Evolutionary conservation across 2,329 filamentous ascomycete species (phyloP).

Genomic region (Penicillium corylophilum): DNA sequence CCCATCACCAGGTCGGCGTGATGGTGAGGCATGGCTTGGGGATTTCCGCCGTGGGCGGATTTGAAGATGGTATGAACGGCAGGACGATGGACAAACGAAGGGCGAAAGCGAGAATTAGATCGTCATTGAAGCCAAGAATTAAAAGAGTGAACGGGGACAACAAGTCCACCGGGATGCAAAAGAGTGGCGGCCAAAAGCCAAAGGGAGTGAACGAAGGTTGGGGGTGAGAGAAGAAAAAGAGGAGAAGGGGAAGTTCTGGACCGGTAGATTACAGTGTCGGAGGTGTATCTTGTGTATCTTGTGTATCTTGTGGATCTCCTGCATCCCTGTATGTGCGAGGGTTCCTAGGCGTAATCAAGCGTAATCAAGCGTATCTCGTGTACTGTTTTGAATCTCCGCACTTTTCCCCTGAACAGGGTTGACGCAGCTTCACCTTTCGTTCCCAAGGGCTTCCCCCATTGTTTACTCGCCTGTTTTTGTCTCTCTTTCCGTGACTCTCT

Average conservation of each 20-base stretch:
- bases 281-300: background rate
- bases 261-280: background rate
- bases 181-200: slow-evolving; percentile 29
- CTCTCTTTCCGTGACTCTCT: background rate
- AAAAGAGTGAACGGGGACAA: slow-evolving; percentile 22
- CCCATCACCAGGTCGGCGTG: slow-evolving; percentile 29
- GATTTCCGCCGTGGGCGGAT: background rate
- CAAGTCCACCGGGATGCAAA: slow-evolving; percentile 18
- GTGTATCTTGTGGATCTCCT: slow-evolving; percentile 1
- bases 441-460: no score
- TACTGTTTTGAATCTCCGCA: slow-evolving; percentile 8
- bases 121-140: slow-evolving; percentile 14
- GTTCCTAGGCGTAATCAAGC: no score
- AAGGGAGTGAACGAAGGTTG: slow-evolving; percentile 19
- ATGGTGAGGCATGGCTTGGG: slow-evolving; percentile 22
- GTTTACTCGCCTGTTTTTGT: background rate
- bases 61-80: background rate
- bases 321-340: no score
- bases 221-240: slow-evolving; percentile 12
- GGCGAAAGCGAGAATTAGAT: slow-evolving; percentile 1
- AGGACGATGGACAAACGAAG: slow-evolving; percentile 5
- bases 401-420: background rate
- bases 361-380: background rate
- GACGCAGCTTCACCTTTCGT: no score
- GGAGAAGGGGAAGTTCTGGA: slow-evolving; percentile 26